Evolutionary conservation across 192 early-diverging fungal species (phyloP).

Genomic region (Phycomyces nitens): DNA sequence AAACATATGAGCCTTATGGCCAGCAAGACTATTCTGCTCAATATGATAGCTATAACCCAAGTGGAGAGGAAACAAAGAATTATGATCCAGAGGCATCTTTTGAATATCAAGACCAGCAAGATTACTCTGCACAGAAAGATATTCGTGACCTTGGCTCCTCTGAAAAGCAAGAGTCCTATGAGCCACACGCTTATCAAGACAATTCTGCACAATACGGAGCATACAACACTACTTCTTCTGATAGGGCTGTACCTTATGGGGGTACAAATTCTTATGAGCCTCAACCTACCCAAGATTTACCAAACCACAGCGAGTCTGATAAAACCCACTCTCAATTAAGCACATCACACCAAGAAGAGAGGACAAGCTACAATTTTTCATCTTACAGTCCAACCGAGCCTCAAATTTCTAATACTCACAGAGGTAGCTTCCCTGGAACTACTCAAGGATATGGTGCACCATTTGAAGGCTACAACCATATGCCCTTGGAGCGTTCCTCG

Average conservation of each 20-base stretch:
- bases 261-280: not conserved
- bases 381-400: not conserved
- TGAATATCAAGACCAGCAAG: not conserved
- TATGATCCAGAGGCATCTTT: not conserved
- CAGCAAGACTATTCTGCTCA: not conserved
- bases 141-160: not conserved
- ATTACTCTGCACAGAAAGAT: not conserved
- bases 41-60: not conserved
- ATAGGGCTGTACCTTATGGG: not conserved
- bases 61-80: not conserved
- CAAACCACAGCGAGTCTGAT: not conserved
- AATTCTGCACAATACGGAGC: not conserved
- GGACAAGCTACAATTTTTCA: not conserved
- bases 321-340: not conserved
- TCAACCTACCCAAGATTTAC: not conserved
- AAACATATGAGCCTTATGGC: not conserved
- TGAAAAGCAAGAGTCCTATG: not conserved
- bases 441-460: not conserved
- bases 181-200: not conserved
- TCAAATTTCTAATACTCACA: not conserved
- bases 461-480: not conserved
- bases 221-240: not conserved
- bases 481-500: conserved; percentile 4
- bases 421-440: not conserved
- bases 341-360: not conserved